A percentile compares a stretch with the other conserved stretches of the same genome.
Evolutionary conservation across 768 basidiomycete species (phyloP).

Genomic region (Leccinum incarnatum): DNA sequence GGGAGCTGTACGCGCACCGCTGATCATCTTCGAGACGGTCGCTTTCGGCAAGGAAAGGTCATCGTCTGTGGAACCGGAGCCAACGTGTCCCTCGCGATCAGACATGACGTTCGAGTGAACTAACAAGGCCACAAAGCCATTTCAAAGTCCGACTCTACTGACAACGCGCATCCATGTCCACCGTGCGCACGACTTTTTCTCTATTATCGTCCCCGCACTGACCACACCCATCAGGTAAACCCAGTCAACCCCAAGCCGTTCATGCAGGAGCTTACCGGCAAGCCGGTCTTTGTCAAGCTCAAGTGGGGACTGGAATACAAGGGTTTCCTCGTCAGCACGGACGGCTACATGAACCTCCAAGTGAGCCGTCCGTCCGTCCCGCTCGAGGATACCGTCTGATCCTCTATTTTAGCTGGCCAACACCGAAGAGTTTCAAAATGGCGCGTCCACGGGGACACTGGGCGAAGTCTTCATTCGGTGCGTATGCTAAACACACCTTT

Average conservation of each 20-base stretch:
- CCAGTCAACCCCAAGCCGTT: conserved; percentile 99
- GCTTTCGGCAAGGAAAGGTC: conserved; percentile 96
- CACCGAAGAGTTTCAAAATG: conserved; percentile 97
- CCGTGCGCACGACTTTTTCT: conserved; percentile 36
- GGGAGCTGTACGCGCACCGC: conserved; percentile 48
- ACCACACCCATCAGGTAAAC: conserved; percentile 58
- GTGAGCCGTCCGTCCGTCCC: conserved; percentile 36
- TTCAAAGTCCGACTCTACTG: conserved; percentile 40
- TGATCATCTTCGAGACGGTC: conserved; percentile 95
- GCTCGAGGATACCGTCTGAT: background rate
- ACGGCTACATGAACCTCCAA: conserved; percentile 99
- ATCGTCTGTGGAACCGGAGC: conserved; percentile 72
- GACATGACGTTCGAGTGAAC: conserved; percentile 58
- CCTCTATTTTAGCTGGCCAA: conserved; percentile 61
- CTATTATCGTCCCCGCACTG: conserved; percentile 55
- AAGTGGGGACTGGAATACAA: conserved; percentile 99
- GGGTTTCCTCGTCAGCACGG: conserved; percentile 97
- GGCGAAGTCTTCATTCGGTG: conserved; percentile 99
- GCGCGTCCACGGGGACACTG: conserved; percentile 91
- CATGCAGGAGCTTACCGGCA: conserved; percentile 96
- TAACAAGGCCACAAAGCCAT: conserved; percentile 5
- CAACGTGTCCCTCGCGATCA: conserved; percentile 79
- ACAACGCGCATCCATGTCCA: background rate
- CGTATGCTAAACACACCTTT: conserved; percentile 23
- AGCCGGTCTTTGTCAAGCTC: conserved; percentile 89